These are phyloP conservation scores for Sphagnum magellanicum DNA, from an alignment of 228 moss, liverwort and hornwort genomes.

Conservation along the genomic window DNA sequence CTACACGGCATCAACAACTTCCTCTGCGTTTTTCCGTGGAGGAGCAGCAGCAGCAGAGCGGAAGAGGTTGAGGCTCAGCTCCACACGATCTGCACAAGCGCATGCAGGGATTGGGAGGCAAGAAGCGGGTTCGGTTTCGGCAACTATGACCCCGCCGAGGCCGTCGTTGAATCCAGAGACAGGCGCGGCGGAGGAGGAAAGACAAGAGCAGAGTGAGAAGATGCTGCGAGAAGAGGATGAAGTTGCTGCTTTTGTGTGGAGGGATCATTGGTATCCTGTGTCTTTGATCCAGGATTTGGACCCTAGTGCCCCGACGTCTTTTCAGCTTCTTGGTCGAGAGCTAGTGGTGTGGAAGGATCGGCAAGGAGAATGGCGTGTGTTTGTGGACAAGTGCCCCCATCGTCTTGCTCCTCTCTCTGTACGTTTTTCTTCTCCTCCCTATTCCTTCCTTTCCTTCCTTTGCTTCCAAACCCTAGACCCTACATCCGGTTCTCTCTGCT, in stretches of 20 bases:
- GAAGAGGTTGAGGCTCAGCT: too few relatives aligned
- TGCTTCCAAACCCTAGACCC: too few relatives aligned
- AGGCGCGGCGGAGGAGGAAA: conserved; percentile 25
- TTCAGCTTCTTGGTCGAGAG: conserved; percentile 82
- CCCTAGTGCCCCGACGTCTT: conserved; percentile 59
- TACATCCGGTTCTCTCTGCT: too few relatives aligned
- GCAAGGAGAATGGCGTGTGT: conserved; percentile 80
- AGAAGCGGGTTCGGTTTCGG: conserved; percentile 7
- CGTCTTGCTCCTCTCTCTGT: conserved; percentile 89
- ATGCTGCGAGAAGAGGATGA: too few relatives aligned
- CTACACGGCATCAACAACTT: too few relatives aligned
- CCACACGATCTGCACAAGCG: too few relatives aligned
- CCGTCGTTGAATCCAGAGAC: conserved; percentile 48
- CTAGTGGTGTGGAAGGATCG: conserved; percentile 84
- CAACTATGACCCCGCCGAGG: conserved; percentile 53
- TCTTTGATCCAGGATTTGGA: conserved; percentile 87
- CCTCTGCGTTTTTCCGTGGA: too few relatives aligned
- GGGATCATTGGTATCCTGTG: conserved; percentile 88
- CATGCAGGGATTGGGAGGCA: too few relatives aligned
- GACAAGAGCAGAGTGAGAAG: conserved; percentile 13
- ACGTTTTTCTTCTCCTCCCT: not conserved
- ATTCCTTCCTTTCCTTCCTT: too few relatives aligned
- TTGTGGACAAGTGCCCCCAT: conserved; percentile 84
- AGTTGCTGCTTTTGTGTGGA: conserved; percentile 52
- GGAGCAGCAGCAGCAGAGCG: too few relatives aligned